phyloP scores from a whole-genome alignment of 768 basidiomycete genomes.

The Kwoniella dendrophila region DNA sequence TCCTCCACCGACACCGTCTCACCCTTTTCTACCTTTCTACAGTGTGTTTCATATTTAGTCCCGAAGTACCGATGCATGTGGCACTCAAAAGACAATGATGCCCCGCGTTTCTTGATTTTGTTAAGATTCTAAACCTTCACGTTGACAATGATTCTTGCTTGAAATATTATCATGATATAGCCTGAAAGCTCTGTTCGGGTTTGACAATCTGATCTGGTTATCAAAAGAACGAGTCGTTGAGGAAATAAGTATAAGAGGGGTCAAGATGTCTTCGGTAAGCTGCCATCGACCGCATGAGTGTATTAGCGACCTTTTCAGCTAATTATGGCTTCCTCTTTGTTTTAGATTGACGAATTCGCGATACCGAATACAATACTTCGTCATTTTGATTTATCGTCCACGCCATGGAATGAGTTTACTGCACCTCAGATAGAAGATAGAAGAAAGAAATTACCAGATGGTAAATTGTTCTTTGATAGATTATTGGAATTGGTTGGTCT shows the following conservation, averaged over 20 bases:
- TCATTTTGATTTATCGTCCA: constrained; percentile 44
- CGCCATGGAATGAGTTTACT: constrained; percentile 30
- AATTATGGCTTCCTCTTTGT: neutral
- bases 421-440: constrained; percentile 17
- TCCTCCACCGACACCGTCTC: constrained; percentile 14
- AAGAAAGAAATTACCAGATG: constrained; percentile 26
- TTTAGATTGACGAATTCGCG: constrained; percentile 32
- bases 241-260: neutral
- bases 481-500: constrained; percentile 36
- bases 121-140: neutral
- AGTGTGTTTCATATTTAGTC: neutral
- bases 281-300: neutral
- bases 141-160: no score
- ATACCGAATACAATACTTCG: constrained; percentile 40
- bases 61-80: constrained; percentile 12
- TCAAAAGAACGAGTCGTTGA: constrained; percentile 2
- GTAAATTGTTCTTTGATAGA: constrained; percentile 40
- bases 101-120: constrained; percentile 18
- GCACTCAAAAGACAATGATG: neutral
- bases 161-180: no score
- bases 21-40: no score
- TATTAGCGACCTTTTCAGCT: neutral
- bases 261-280: constrained; percentile 19
- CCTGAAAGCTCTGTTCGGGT: neutral
- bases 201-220: neutral